Percentiles rank a stretch among this genome's conserved stretches.
Evolutionary conservation across 2,329 filamentous ascomycete species (phyloP).

Genomic region (Claviceps citrina): DNA sequence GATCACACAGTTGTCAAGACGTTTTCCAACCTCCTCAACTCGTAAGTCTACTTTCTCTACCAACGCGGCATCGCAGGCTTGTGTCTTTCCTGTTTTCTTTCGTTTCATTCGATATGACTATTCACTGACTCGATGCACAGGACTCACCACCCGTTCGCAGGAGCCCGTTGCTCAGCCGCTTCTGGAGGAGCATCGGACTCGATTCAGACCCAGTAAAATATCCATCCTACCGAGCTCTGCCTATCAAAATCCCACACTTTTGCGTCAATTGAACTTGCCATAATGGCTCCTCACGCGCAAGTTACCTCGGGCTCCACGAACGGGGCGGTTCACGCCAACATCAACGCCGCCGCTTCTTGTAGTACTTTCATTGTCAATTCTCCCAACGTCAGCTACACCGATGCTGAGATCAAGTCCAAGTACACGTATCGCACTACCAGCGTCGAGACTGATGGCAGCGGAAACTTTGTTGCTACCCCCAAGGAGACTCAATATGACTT

Average conservation of each 20-base stretch:
- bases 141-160: slow-evolving; percentile 89
- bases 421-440: slow-evolving; percentile 94
- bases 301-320: slow-evolving; percentile 39
- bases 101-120: not conserved
- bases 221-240: slow-evolving; percentile 5
- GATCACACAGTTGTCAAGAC: slow-evolving; percentile 66
- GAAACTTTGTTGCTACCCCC: slow-evolving; percentile 69
- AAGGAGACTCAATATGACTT: slow-evolving; percentile 90
- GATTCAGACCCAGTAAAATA: slow-evolving; percentile 38
- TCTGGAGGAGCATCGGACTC: slow-evolving; percentile 68
- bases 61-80: not conserved
- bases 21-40: slow-evolving; percentile 98
- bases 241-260: slow-evolving; percentile 7
- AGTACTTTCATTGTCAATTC: slow-evolving; percentile 76
- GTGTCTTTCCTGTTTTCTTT: not conserved
- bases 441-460: slow-evolving; percentile 54
- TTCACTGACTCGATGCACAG: slow-evolving; percentile 28
- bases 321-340: slow-evolving; percentile 39
- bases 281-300: slow-evolving; percentile 88
- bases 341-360: slow-evolving; percentile 34
- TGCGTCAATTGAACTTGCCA: slow-evolving; percentile 21
- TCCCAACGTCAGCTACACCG: slow-evolving; percentile 82
- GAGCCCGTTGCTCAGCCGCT: slow-evolving; percentile 83
- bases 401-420: slow-evolving; percentile 75
- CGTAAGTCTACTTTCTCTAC: slow-evolving; percentile 45